Percentiles rank a stretch among this genome's conserved stretches.
phyloP scores from a whole-genome alignment of 2,329 filamentous ascomycete species.

The Arthrobotrys musiformis region DNA sequence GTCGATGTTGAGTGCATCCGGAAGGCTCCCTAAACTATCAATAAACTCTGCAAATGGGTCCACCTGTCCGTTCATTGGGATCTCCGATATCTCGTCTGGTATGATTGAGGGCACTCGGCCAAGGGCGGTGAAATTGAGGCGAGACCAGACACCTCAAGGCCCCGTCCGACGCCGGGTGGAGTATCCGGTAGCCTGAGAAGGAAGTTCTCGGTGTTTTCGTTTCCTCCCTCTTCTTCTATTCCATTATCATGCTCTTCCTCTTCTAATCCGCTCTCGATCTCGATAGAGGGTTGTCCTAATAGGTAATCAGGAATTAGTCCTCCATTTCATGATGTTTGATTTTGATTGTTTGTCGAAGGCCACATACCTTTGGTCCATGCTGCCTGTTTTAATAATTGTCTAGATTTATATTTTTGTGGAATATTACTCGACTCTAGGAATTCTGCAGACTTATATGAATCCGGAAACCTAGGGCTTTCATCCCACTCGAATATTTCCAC shows the following conservation, averaged over 20 bases:
- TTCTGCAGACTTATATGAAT: not conserved
- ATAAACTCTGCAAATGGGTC: not conserved
- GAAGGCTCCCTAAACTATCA: not conserved
- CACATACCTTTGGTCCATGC: constrained; percentile 13
- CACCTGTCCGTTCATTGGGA: not conserved
- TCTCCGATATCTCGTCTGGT: not conserved
- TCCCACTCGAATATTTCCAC: not conserved
- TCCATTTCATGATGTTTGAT: too few species aligned
- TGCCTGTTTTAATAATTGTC: not conserved
- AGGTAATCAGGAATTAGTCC: too few species aligned
- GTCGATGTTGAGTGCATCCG: not conserved
- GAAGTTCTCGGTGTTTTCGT: not conserved
- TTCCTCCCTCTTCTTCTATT: not conserved
- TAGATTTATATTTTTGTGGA: not conserved
- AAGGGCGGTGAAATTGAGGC: not conserved
- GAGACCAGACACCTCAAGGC: not conserved
- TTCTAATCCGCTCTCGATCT: too few species aligned
- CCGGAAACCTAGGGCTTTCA: not conserved
- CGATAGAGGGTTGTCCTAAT: too few species aligned
- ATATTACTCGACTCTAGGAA: not conserved
- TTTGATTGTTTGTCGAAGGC: not conserved
- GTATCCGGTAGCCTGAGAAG: not conserved
- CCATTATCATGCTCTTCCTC: not conserved
- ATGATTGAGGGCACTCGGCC: not conserved
- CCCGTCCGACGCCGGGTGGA: not conserved